A percentile compares a stretch with the other conserved stretches of the same genome.
phyloP scores from a whole-genome alignment of 805 yeast genomes.

The Sugiyamaella lignohabitans region DNA sequence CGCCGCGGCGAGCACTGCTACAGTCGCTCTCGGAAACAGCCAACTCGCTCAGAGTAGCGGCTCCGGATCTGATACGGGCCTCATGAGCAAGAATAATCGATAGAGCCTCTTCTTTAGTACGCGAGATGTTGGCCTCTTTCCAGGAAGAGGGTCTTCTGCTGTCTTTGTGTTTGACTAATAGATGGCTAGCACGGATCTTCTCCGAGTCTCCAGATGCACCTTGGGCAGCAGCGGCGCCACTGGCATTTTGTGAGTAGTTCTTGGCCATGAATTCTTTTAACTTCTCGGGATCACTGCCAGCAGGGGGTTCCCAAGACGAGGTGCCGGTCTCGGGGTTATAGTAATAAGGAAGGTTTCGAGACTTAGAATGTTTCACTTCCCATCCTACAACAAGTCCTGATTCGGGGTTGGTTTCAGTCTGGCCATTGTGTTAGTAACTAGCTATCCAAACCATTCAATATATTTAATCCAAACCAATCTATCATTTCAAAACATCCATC shows the following conservation, averaged over 20 bases:
- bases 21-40: slow-evolving; percentile 87
- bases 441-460: too few species aligned
- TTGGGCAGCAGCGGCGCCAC: slow-evolving; percentile 16
- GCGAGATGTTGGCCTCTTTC: slow-evolving; percentile 70
- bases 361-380: slow-evolving; percentile 71
- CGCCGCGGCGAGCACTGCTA: slow-evolving; percentile 76
- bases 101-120: slow-evolving; percentile 74
- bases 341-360: slow-evolving; percentile 80
- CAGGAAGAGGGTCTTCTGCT: slow-evolving; percentile 90
- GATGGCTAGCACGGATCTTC: slow-evolving; percentile 73
- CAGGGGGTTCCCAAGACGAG: slow-evolving; percentile 89
- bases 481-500: too few species aligned
- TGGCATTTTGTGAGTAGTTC: slow-evolving; percentile 26
- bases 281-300: slow-evolving; percentile 60
- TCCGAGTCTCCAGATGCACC: slow-evolving; percentile 37
- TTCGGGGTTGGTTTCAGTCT: slow-evolving; percentile 13
- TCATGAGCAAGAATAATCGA: slow-evolving; percentile 53
- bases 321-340: slow-evolving; percentile 61
- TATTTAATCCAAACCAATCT: too few species aligned
- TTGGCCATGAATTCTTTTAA: slow-evolving; percentile 51
- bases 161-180: slow-evolving; percentile 74
- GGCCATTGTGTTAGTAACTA: too few species aligned
- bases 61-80: slow-evolving; percentile 56
- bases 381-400: slow-evolving; percentile 86
- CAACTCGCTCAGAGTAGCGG: slow-evolving; percentile 56